Conservation (phyloP, 2,329 filamentous ascomycete species). For the Pyrenophora seminiperda region DNA sequence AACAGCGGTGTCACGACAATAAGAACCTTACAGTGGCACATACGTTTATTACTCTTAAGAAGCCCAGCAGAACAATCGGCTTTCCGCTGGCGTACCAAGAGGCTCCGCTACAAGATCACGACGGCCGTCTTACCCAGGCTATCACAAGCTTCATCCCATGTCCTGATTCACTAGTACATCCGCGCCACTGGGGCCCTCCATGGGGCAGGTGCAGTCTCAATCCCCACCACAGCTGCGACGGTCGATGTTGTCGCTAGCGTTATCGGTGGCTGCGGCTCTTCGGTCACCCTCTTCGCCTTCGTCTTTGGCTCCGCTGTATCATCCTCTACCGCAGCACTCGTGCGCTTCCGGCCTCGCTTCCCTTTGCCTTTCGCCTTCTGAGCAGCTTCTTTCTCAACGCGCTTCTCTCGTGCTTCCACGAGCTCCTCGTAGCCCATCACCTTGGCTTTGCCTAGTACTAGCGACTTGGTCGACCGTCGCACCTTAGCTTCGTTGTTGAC, state of each 20-base stretch:
- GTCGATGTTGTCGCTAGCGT: neutral
- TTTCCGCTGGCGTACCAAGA: neutral
- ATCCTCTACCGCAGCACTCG: neutral
- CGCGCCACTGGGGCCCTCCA: neutral
- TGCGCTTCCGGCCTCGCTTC: neutral
- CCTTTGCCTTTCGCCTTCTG: conserved; percentile 16
- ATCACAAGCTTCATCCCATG: neutral
- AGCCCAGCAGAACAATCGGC: neutral
- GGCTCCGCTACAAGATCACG: neutral
- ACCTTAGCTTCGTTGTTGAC: conserved; percentile 38
- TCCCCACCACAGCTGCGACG: too few relatives aligned
- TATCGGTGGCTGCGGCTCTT: neutral
- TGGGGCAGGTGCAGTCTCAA: neutral
- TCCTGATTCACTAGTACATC: neutral
- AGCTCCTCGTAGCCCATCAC: conserved; percentile 35
- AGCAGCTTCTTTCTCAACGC: conserved; percentile 26
- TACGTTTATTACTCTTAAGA: neutral
- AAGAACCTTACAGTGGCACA: neutral
- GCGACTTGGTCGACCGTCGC: conserved; percentile 27
- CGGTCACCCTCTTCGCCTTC: neutral
- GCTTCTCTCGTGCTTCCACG: conserved; percentile 23
- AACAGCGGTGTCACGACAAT: neutral
- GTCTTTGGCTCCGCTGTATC: neutral
- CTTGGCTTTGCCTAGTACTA: conserved; percentile 28
- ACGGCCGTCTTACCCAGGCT: neutral